Evolutionary conservation across 2,329 filamentous ascomycete species (phyloP), one percentile per base, ranked within the genome.

Genomic region (Fusarium sp.): DNA sequence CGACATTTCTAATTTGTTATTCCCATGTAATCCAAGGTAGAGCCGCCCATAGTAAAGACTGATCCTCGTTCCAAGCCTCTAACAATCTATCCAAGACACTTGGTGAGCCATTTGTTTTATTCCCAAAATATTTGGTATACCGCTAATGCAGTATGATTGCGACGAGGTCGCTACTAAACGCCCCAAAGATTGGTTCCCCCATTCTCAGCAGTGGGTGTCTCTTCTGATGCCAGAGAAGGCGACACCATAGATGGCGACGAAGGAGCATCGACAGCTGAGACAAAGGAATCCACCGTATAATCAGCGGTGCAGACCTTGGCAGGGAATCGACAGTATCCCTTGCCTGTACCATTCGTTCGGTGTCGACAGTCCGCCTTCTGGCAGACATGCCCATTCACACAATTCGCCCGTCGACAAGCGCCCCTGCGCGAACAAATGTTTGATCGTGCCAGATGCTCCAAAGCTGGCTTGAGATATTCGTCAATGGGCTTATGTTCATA

Each of bases 301-400:
- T 74, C 72, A 11, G 48, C 72, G 6, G 25, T 37, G 21, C 72
- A 74, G 16, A 69, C 55, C 25, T n/a, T 56, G 0, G 28, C 34
- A 4, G 57, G 65, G 27, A 74, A 74, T 1, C 72, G 68, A 10
- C 72, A 74, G 27, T 60, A 67, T 12, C 51, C 59, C 6, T 69
- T 73, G 0, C 70, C 70, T 0, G 72, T 71, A 0, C 14, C 13
- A 4, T 37, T 37, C 10, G 34, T 37, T 11, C 71, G 60, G 3
- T 71, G 63, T 9, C 63, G 69, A 4, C 72, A 74, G 16, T 74
- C 68, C 2, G 34, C 23, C 18, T 63, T 59, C 43, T 74, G 72
- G 25, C 72, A 74, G 5, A 74, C 68, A 18, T 74, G 72, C 0
- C 72, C 72, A 6, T 59, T 56, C 6, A 70, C 61, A 28, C 72